Conservation (phyloP, 495 filamentous ascomycete genomes). For the Aspergillus mulundensis region DNA sequence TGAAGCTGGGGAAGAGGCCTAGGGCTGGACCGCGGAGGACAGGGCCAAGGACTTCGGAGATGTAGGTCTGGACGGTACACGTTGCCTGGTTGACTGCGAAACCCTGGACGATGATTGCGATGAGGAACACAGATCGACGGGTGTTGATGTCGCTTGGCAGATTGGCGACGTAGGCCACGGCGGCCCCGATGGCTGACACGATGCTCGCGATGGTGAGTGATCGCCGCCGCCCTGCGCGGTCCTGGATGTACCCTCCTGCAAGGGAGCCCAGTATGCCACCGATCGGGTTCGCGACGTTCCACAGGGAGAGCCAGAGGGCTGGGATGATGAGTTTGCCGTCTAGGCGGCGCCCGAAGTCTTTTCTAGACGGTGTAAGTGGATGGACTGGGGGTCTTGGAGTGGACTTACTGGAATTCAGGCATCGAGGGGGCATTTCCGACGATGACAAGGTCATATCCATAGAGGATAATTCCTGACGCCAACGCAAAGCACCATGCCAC, state of each 20-base stretch:
- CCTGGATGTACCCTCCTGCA: conserved; percentile 36
- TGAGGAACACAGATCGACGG: conserved; percentile 30
- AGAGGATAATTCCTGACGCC: conserved; percentile 37
- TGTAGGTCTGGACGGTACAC: conserved; percentile 42
- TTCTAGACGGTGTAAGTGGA: conserved; percentile 19
- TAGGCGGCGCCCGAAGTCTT: conserved; percentile 30
- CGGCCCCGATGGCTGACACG: conserved; percentile 36
- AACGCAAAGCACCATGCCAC: conserved; percentile 28
- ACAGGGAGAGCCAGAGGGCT: conserved; percentile 44
- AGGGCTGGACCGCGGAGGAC: conserved; percentile 41
- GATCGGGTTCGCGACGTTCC: conserved; percentile 37
- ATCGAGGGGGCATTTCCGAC: conserved; percentile 44
- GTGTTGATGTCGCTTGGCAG: conserved; percentile 21
- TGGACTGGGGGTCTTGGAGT: background rate
- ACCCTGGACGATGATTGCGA: conserved; percentile 37
- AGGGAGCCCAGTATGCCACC: conserved; percentile 42
- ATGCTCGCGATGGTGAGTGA: conserved; percentile 32
- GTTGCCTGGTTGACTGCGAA: conserved; percentile 38
- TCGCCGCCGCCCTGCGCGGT: conserved; percentile 36
- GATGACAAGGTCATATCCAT: conserved; percentile 48
- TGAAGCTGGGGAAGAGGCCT: conserved; percentile 43
- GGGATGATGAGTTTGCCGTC: conserved; percentile 40
- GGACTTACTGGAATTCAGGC: conserved; percentile 36
- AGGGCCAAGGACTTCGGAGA: conserved; percentile 42
- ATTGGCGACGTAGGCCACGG: conserved; percentile 32